phyloP scores from a whole-genome alignment of 2,329 filamentous ascomycete species.

The Polychaeton citri region DNA sequence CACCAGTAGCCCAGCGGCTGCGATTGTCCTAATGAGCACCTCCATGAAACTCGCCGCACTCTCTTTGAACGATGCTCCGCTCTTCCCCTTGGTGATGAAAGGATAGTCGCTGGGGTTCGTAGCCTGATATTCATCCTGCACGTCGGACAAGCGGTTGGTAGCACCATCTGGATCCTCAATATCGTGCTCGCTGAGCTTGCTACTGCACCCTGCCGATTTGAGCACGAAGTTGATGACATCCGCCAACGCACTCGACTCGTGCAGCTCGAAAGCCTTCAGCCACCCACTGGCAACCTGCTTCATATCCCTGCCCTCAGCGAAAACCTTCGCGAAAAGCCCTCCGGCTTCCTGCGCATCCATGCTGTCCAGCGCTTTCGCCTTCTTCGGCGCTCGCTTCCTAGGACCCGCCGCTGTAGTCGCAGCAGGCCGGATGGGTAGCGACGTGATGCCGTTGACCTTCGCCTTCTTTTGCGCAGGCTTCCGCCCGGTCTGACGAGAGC shows the following conservation, averaged over 20 bases:
- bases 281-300: slow-evolving; percentile 46
- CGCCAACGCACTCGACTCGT: slow-evolving; percentile 41
- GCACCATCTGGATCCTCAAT: slow-evolving; percentile 83
- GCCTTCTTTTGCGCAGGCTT: slow-evolving; percentile 38
- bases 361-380: slow-evolving; percentile 38
- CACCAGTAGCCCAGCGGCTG: slow-evolving; percentile 72
- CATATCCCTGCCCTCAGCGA: slow-evolving; percentile 39
- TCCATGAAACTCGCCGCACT: slow-evolving; percentile 68
- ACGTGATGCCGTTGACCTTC: slow-evolving; percentile 39
- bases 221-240: slow-evolving; percentile 51
- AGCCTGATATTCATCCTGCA: slow-evolving; percentile 80
- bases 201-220: slow-evolving; percentile 63
- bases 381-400: slow-evolving; percentile 35
- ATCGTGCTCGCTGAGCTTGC: slow-evolving; percentile 67
- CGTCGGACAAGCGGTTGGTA: slow-evolving; percentile 60
- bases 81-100: slow-evolving; percentile 68
- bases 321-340: slow-evolving; percentile 49
- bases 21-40: slow-evolving; percentile 61
- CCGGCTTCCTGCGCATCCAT: slow-evolving; percentile 39
- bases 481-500: slow-evolving; percentile 12
- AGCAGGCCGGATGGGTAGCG: slow-evolving; percentile 43
- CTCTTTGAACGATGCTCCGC: slow-evolving; percentile 63
- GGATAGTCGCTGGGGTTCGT: slow-evolving; percentile 71
- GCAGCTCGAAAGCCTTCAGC: slow-evolving; percentile 42
- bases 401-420: slow-evolving; percentile 15